phyloP scores from a whole-genome alignment of 148 eudicot genomes.

The Diospyros kaki region DNA sequence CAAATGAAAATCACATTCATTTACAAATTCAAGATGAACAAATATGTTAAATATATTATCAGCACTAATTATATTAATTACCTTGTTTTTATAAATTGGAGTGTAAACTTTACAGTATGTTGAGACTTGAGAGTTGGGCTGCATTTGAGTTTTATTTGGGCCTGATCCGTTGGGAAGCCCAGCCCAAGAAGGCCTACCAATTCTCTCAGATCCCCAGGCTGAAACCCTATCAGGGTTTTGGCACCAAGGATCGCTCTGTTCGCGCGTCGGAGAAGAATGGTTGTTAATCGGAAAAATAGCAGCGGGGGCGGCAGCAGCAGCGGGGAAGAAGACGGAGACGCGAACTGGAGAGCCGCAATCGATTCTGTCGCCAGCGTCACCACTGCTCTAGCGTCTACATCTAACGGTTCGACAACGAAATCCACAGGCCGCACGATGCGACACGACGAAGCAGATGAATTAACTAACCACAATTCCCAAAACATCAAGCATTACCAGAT shows the following conservation, averaged over 20 bases:
- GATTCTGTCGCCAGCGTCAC: conserved; percentile 34
- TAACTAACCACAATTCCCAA: conserved; percentile 28
- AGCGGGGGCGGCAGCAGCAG: conserved; percentile 52
- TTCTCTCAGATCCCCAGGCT: not conserved
- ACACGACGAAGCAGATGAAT: conserved; percentile 20
- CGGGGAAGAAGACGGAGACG: conserved; percentile 84
- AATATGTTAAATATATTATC: too few relatives aligned
- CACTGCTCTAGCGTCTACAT: conserved; percentile 12
- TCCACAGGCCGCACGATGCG: conserved; percentile 9
- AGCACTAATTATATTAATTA: too few relatives aligned
- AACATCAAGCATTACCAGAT: conserved; percentile 61
- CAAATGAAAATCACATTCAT: too few relatives aligned
- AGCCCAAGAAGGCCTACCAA: not conserved
- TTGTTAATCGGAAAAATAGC: conserved; percentile 6
- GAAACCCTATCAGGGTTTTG: not conserved
- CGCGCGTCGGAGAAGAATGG: conserved; percentile 20
- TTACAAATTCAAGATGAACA: too few relatives aligned
- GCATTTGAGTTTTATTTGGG: not conserved
- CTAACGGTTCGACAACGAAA: conserved; percentile 8
- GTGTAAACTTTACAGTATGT: too few relatives aligned
- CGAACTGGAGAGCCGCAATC: conserved; percentile 76
- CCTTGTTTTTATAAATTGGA: too few relatives aligned
- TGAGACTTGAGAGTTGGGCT: not conserved
- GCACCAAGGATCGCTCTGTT: not conserved
- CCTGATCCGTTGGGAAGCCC: not conserved